Evolutionary conservation across 768 basidiomycete species (phyloP).

Genomic region (Leccinum truebloodii): DNA sequence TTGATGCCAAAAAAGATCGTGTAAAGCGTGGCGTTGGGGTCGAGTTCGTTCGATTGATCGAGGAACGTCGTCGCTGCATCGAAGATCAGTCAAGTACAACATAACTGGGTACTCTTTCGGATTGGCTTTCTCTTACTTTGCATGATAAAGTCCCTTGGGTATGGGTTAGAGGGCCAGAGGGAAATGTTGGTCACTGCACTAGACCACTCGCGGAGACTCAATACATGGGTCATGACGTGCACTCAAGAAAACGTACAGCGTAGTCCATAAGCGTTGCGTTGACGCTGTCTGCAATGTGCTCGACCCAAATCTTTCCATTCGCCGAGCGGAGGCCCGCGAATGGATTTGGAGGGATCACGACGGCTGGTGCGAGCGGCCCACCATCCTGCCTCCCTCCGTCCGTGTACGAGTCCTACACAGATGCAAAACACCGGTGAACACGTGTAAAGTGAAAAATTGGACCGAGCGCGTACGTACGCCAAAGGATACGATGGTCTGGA

Average conservation of each 20-base stretch:
- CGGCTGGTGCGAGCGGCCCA: conserved; percentile 40
- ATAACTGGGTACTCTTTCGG: not conserved
- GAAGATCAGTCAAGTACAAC: not conserved
- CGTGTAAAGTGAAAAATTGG: not conserved
- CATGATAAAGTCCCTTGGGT: conserved; percentile 47
- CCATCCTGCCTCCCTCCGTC: conserved; percentile 52
- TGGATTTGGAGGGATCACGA: conserved; percentile 37
- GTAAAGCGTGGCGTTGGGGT: conserved; percentile 51
- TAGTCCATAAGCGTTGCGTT: conserved; percentile 50
- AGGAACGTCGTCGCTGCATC: conserved; percentile 44
- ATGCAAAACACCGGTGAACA: not conserved
- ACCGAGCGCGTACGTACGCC: conserved; percentile 36
- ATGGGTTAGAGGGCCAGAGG: conserved; percentile 53
- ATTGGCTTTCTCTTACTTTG: conserved; percentile 37
- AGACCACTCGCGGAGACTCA: conserved; percentile 27
- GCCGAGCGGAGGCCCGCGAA: conserved; percentile 51
- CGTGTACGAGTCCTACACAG: conserved; percentile 47
- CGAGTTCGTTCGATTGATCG: conserved; percentile 43
- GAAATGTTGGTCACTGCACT: conserved; percentile 48
- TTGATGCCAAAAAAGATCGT: conserved; percentile 58
- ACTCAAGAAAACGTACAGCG: conserved; percentile 38
- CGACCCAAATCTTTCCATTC: conserved; percentile 53
- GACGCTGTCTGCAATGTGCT: conserved; percentile 42
- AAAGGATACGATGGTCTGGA: conserved; percentile 54
- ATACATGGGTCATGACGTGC: not conserved